Evolutionary conservation across 108 stramenopile genomes (phyloP), one percentile per base, ranked within the genome.

Genomic region (Cyclostephanos invisitatus): DNA sequence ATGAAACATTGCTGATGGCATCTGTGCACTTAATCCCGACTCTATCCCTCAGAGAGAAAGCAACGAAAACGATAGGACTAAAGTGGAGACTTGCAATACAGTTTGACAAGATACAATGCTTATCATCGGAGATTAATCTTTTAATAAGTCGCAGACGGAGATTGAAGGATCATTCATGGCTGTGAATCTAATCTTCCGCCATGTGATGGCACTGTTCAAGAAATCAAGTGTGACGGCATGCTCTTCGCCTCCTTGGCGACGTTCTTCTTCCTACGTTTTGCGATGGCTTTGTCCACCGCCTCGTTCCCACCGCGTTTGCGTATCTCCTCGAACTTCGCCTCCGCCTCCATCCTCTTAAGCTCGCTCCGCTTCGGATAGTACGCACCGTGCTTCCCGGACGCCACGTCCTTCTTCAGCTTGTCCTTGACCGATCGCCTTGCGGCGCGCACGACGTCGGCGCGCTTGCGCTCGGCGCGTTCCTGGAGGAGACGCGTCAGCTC

Each of bases 321-420:
- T 58, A 96, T 62, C 60, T 88, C 91, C 49, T 93, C 92, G 67
- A 91, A 89, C 77, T 89, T 91, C 50, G 92, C 95, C 67, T 96
- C 91, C 55, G 89, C 51, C 66, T 91, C 86, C 85, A 90, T 71
- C 58, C 62, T 65, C 64, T 78, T 74, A 75, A 85, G 59, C 42
- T 96, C 95, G 49, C 81, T 79, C 24, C 88, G 75, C 77, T 96
- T 96, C 51, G 85, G 73, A 71, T 83, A 86, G 73, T 84, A 96
- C 29, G 67, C 85, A 5, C 86, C 86, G 24, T 81, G 67, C 46
- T 86, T 82, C 32, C 91, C 89, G 28, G 70, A 60, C 42, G 79
- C 91, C 15, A 91, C 89, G 15, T 92, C 81, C 10, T 85, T 81
- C 25, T 80, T 76, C 10, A 96, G 73, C 66, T 87, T 89, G 50